Evolutionary conservation across 208 protist genomes (phyloP).

Genomic region (Leishmania tarentolae): DNA sequence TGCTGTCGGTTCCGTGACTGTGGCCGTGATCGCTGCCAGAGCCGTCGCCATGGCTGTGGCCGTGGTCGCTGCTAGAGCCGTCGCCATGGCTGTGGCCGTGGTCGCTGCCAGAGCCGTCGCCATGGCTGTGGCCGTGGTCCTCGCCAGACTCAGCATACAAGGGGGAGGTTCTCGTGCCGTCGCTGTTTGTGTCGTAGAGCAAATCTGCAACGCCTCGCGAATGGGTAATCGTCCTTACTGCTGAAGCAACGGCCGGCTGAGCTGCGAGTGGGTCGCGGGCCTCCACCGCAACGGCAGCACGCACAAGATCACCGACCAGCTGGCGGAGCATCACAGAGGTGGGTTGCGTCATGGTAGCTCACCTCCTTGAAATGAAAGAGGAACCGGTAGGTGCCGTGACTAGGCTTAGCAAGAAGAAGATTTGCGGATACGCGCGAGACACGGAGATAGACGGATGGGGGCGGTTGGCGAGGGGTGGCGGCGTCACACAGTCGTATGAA

Average conservation of each 20-base stretch:
- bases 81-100: no score
- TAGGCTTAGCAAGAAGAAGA: not conserved
- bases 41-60: not conserved
- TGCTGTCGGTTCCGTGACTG: not conserved
- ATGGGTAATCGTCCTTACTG: not conserved
- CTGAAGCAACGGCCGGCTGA: not conserved
- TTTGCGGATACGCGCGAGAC: not conserved
- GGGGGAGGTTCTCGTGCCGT: not conserved
- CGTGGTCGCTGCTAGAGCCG: no score
- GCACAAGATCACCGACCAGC: conserved; percentile 8
- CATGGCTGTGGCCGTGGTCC: not conserved
- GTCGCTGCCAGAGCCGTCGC: no score
- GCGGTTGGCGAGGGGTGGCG: not conserved
- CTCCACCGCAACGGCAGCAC: conserved; percentile 5
- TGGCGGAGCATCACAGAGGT: conserved; percentile 17
- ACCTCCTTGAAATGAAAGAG: not conserved
- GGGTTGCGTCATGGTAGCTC: not conserved
- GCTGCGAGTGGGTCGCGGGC: not conserved
- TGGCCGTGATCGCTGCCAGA: not conserved
- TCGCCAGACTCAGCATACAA: not conserved
- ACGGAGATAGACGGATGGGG: not conserved
- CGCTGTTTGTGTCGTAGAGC: not conserved
- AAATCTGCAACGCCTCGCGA: not conserved
- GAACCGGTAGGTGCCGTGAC: not conserved
- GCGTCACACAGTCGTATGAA: not conserved